Percentiles rank a stretch among this genome's conserved stretches.
Evolutionary conservation across 306 rosid genomes (phyloP).

Genomic region (Acacia crassicarpa): DNA sequence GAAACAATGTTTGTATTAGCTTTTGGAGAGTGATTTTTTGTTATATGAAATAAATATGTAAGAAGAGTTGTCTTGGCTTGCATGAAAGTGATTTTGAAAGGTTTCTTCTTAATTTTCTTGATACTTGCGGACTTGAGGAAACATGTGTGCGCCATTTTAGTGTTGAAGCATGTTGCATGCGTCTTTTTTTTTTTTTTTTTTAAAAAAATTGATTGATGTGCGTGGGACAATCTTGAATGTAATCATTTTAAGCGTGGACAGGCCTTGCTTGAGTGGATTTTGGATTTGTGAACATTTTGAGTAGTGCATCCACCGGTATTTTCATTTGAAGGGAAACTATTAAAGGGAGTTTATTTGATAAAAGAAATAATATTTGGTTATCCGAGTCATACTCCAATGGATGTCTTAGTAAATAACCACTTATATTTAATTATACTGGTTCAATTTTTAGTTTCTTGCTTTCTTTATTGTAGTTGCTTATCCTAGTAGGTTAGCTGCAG

Average conservation of each 20-base stretch:
- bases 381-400: neutral
- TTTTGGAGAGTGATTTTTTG: no score
- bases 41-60: no score
- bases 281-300: neutral
- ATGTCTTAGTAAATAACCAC: no score
- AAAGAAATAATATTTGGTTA: neutral
- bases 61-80: neutral
- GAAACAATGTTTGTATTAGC: neutral
- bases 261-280: neutral
- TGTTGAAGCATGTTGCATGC: neutral
- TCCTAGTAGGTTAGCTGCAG: no score
- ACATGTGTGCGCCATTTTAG: neutral
- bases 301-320: neutral
- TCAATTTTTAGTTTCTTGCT: no score
- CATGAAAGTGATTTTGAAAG: no score
- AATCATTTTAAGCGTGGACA: neutral
- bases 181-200: no score
- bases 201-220: neutral
- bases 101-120: neutral
- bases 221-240: neutral
- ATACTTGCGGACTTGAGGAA: neutral
- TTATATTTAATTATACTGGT: no score
- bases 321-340: neutral
- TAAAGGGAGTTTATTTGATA: neutral
- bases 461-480: no score